Evolutionary conservation across 2,329 filamentous ascomycete genomes (phyloP).

Genomic region (Aspergillus udagawae): DNA sequence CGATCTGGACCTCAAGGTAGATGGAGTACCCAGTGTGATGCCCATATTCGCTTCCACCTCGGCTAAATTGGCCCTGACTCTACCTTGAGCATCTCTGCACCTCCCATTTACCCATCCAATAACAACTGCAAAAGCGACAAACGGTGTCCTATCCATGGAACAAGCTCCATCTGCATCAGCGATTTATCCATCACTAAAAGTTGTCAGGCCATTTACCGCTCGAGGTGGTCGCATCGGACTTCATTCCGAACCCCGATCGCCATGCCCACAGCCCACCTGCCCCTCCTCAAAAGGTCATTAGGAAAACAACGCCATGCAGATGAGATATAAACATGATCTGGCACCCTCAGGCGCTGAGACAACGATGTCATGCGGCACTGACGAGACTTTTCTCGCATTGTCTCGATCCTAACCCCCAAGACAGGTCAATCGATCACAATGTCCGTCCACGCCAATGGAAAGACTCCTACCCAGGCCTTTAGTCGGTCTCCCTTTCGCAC

Average conservation of each 20-base stretch:
- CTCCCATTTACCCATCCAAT: neutral
- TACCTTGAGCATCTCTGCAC: neutral
- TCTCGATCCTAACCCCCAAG: neutral
- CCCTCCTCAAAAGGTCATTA: neutral
- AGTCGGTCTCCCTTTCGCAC: slow-evolving; percentile 24
- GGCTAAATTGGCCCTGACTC: neutral
- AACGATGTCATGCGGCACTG: neutral
- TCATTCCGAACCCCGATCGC: neutral
- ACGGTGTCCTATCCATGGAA: neutral
- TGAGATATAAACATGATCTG: neutral
- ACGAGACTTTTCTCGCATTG: neutral
- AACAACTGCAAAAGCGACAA: neutral
- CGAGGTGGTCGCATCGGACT: neutral
- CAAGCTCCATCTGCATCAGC: neutral
- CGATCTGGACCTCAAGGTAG: neutral
- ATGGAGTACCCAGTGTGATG: neutral
- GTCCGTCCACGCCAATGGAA: slow-evolving; percentile 29
- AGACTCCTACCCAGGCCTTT: slow-evolving; percentile 25
- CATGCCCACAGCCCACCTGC: neutral
- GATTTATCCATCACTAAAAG: neutral
- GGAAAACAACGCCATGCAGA: neutral
- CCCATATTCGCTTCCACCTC: neutral
- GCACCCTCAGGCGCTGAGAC: neutral
- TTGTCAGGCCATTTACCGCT: neutral
- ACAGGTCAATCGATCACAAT: slow-evolving; percentile 10